These are phyloP conservation scores for Sclerotinia glacialis DNA, from an alignment of 2,329 filamentous ascomycete species.

Conservation along the genomic window DNA sequence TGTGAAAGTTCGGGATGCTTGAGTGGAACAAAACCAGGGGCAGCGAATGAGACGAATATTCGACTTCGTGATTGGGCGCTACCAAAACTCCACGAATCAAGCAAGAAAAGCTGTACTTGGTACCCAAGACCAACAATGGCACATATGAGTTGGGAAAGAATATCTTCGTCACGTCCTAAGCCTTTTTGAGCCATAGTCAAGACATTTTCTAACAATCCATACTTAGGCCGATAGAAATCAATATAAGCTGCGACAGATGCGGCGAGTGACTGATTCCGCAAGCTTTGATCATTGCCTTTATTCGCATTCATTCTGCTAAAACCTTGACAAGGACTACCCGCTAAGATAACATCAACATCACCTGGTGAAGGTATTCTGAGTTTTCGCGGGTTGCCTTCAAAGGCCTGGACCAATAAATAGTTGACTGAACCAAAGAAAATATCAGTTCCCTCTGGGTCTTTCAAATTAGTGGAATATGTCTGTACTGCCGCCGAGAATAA, in stretches of 20 bases:
- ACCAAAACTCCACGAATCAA: constrained; percentile 69
- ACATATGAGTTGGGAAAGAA: constrained; percentile 71
- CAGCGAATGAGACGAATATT: constrained; percentile 69
- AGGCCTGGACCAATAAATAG: constrained; percentile 56
- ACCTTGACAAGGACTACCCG: constrained; percentile 74
- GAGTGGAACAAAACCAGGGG: constrained; percentile 60
- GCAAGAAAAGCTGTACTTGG: constrained; percentile 64
- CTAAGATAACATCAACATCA: constrained; percentile 66
- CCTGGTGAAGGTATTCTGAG: constrained; percentile 55
- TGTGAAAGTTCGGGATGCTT: constrained; percentile 59
- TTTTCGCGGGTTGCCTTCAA: constrained; percentile 48
- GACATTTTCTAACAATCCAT: constrained; percentile 77
- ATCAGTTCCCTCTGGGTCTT: constrained; percentile 43
- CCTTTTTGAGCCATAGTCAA: constrained; percentile 54
- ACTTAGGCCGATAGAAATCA: constrained; percentile 72
- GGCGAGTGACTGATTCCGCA: constrained; percentile 72
- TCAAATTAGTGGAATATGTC: constrained; percentile 68
- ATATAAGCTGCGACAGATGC: constrained; percentile 73
- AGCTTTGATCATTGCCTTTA: constrained; percentile 53
- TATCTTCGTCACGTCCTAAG: constrained; percentile 53
- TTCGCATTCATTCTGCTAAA: constrained; percentile 65
- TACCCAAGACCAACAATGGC: constrained; percentile 74
- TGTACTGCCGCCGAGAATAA: constrained; percentile 62
- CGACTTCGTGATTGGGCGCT: constrained; percentile 63
- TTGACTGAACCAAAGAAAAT: constrained; percentile 72